Evolutionary conservation across 345 rosid genomes (phyloP).

Genomic region (Eucalyptus marginata): DNA sequence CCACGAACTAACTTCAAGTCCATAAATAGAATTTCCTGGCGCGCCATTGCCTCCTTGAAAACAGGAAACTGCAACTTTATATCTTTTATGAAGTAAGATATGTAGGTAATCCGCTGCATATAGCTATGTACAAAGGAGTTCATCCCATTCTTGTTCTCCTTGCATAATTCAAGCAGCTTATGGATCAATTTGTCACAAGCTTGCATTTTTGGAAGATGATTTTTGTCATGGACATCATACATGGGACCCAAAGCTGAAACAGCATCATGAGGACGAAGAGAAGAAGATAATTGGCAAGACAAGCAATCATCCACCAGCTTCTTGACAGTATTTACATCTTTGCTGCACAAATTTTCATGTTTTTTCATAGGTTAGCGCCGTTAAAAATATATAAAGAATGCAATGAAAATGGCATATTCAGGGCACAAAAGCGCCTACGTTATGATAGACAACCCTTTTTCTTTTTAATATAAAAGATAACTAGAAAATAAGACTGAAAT

Average conservation of each 20-base stretch:
- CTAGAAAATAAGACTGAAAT: not conserved
- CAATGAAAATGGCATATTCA: not conserved
- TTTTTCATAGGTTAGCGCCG: not conserved
- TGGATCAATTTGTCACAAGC: conserved; percentile 45
- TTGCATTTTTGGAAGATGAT: conserved; percentile 78
- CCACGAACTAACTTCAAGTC: conserved; percentile 67
- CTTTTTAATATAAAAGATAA: not conserved
- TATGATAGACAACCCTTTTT: not conserved
- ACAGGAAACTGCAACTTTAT: conserved; percentile 88
- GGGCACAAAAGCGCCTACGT: not conserved
- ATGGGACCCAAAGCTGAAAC: conserved; percentile 99
- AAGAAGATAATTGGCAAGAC: conserved; percentile 68
- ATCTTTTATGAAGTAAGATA: conserved; percentile 71
- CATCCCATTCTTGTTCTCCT: conserved; percentile 84
- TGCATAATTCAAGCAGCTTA: conserved; percentile 63
- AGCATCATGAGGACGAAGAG: conserved; percentile 96
- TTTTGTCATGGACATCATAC: conserved; percentile 96
- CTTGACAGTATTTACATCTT: conserved; percentile 90
- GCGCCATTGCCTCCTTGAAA: conserved; percentile 86
- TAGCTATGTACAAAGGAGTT: conserved; percentile 68
- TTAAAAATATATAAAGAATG: not conserved
- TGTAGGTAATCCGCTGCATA: conserved; percentile 70
- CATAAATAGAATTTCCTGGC: conserved; percentile 63
- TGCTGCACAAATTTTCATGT: conserved; percentile 40
- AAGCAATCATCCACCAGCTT: conserved; percentile 91